Base-by-base conservation (phyloP, 805 yeast species). In the Candida chilensis region DNA sequence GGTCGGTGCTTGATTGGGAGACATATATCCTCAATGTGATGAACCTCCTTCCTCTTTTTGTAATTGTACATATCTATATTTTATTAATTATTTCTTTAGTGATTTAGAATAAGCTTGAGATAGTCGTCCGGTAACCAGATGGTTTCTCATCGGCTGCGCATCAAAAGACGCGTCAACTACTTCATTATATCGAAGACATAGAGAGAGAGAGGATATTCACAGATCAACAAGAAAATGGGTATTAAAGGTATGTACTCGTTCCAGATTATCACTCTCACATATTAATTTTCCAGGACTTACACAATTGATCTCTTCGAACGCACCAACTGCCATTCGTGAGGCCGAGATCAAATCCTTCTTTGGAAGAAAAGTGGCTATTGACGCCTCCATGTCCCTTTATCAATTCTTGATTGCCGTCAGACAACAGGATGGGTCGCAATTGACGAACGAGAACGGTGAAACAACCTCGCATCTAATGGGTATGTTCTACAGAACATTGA, bases 341-440 rank as follows among this genome's bases (percentile, higher is more conserved):
- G 71, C 74, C 34, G 95, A 86, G 40, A 79, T 90, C 62, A 90
- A 90, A 56, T 67, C 82, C 11, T 71, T 87, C 28, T 81, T 84
- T 46, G 98, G 98, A 1, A 65, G 97, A 27, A 92, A 92, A 60
- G 95, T 92, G n/a, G 98, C 98, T 36, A 88, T 92, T 36, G 90
- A 83, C 59, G 94, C 94, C 3, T 88, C 97, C 7, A 92, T 92
- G 98, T 86, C 95, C 41, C 65, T 92, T 24, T 92, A 92, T 51
- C 99, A 92, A 55, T 92, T 90, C 48, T 65, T 92, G 29, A 88
- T 92, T 47, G 96, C 97, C 0, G 98, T 92, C 4, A 71, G 99
- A 48, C 97, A 90, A 44, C 87, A 82, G 34, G 97, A 92, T 47
- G 99, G 99, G n/a, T 86, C 77, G 38, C 94, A 87, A 50, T 64